Conservation (phyloP, 2,329 filamentous ascomycete genomes). For the Pseudopithomyces chartarum region DNA sequence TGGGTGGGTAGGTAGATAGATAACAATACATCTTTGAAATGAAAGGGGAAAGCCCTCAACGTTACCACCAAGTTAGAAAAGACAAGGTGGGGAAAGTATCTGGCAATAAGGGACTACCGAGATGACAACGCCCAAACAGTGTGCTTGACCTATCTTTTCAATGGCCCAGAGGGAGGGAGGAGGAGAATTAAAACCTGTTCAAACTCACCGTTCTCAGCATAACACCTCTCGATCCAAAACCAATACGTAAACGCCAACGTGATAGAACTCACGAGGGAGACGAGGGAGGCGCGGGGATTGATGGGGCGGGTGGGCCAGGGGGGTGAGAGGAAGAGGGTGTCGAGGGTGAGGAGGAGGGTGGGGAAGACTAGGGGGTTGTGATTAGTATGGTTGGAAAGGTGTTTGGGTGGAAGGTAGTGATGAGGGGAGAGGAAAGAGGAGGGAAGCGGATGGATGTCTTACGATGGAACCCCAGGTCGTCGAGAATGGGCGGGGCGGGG, state of each 20-base stretch:
- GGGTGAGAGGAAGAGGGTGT: constrained; percentile 71
- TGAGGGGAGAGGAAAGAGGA: background rate
- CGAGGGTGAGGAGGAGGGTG: constrained; percentile 65
- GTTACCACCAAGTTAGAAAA: no score
- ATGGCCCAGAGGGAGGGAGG: background rate
- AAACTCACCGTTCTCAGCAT: constrained; percentile 61
- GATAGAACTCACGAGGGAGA: constrained; percentile 63
- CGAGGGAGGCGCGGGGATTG: constrained; percentile 53
- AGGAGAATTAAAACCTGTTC: background rate
- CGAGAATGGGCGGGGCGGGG: constrained; percentile 48
- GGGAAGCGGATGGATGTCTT: background rate
- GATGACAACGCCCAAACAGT: no score
- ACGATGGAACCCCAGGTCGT: constrained; percentile 52
- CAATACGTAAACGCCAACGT: constrained; percentile 70
- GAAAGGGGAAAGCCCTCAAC: no score
- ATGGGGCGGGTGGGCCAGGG: constrained; percentile 67
- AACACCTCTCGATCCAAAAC: constrained; percentile 78
- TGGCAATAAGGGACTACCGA: no score
- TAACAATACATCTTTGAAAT: no score
- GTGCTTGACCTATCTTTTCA: no score
- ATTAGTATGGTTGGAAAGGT: background rate
- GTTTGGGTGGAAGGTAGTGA: no score
- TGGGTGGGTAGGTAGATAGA: no score
- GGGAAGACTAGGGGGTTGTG: constrained; percentile 48
- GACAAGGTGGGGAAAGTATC: no score